Evolutionary conservation across 2,329 filamentous ascomycete genomes (phyloP), one percentile per base, ranked within the genome.

Genomic region (Thermothelomyces thermophilus): DNA sequence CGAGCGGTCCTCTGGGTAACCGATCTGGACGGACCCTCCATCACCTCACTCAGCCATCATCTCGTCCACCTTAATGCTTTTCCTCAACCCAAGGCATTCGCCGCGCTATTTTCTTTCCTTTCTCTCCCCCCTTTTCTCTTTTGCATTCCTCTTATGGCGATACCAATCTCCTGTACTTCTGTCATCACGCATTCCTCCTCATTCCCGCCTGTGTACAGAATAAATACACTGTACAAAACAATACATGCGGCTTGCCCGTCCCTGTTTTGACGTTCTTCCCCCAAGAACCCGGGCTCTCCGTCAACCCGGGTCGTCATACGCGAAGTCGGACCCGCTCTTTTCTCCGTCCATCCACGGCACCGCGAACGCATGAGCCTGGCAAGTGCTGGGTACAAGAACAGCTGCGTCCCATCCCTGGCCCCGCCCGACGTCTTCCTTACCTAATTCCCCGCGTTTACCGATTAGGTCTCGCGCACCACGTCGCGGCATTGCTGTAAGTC

Each of bases 401-500:
- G 42, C 47, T 30, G 46, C 51, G 24, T 44, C 41, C 52, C 48
- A 41, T 50, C 43, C 51, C 41, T 50, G 48, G n/a, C 33, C 48
- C 42, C 41, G 41, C 45, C 41, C 52, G 48, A 39, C 46, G 28
- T 51, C 48, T 46, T 50, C 37, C 50, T 57, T 57, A 57, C 51
- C 55, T 57, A 57, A 57, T 57, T 55, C 46, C 46, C 35, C 48
- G n/a, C 24, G 11, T 5, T 35, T 43, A 37, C 51, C 39, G 40
- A 56, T 56, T 45, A 48, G 35, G 39, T 42, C 46, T 20, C 17
- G 33, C 44, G 36, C 54, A 49, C 35, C 50, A 41, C 36, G 10
- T 50, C 41, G 31, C 41, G 24, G 26, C 44, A 43, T 52, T 51
- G 43, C 41, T 53, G 50, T 53, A 53, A 55, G 53, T 55, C 47